A percentile compares a stretch with the other conserved stretches of the same genome.
Evolutionary conservation across 1,284 basidiomycete species (phyloP).

Genomic region (Trametes pubescens): DNA sequence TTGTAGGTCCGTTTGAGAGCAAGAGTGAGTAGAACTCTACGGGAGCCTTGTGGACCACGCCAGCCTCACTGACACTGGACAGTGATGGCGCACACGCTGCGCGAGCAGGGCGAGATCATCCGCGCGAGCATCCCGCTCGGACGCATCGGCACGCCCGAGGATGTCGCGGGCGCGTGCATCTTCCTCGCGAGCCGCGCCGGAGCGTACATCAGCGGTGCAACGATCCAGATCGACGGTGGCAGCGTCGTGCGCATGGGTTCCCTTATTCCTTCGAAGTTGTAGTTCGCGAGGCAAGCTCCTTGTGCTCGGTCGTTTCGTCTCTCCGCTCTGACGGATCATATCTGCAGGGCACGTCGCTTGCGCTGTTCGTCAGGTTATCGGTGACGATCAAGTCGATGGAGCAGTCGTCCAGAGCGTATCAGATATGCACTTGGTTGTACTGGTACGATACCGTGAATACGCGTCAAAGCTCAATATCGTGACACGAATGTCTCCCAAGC

Average conservation of each 20-base stretch:
- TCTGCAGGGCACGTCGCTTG: too few species aligned
- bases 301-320: neutral
- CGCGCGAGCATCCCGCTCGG: slow-evolving; percentile 56
- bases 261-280: neutral
- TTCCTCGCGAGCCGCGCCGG: slow-evolving; percentile 69
- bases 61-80: too few species aligned
- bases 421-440: too few species aligned
- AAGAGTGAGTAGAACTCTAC: slow-evolving; percentile 58
- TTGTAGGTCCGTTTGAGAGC: slow-evolving; percentile 55
- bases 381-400: too few species aligned
- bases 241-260: slow-evolving; percentile 32
- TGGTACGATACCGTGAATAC: too few species aligned
- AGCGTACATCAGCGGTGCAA: slow-evolving; percentile 70
- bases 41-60: too few species aligned
- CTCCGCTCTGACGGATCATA: too few species aligned
- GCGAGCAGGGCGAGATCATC: slow-evolving; percentile 56
- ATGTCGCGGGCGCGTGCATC: slow-evolving; percentile 68
- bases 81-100: slow-evolving; percentile 72
- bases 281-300: neutral
- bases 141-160: slow-evolving; percentile 68
- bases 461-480: too few species aligned
- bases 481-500: neutral
- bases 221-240: slow-evolving; percentile 65
- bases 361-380: too few species aligned
- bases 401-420: too few species aligned